Evolutionary conservation across 257 asterid species (phyloP), one percentile per base, ranked within the genome.

Genomic region (Echites panduratus): DNA sequence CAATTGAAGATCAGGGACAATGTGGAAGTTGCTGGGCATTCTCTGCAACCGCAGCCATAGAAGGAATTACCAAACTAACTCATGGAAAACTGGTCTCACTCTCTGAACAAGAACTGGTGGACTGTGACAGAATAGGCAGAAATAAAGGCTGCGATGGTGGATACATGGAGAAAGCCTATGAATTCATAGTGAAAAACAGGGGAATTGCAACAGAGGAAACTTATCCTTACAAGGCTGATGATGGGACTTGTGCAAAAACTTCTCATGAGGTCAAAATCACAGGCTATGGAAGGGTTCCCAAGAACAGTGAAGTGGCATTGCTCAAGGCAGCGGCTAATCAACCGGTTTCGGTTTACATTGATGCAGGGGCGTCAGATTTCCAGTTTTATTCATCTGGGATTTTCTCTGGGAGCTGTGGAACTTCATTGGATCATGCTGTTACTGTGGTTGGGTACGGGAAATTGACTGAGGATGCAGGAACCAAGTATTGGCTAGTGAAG

Each of bases 11-110:
- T 50, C 56, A 50, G 5, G 56, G 56, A 44, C 10, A 3, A 62
- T 40, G 35, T 27, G 76, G 76, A 44, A 59, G 80, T 76, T 70
- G 80, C 5, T 70, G 76, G 76, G 80, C 76, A 41, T 70, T 76
- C 63, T 50, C 80, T 1, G 59, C 75, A 27, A 8, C 70, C 0
- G 80, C 72, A 3, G 76, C 80, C 29, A 35, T 48, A 24, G 79
- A 75, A 75, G 75, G 75, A 32, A 72, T 72, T 24, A 32, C 13
- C 9, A 76, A 70, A 62, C 65, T 76, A 20, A 61, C 49, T 40
- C 50, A 41, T 0, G 68, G 41, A 4, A 52, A 76, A 13, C 56
- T 76, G 52, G 64, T 70, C 40, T 11, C 76, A 49, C 67, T 76
- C 2, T 70, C 75, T 26, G 76, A 61, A 12, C 75, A 70, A 70